These are phyloP conservation scores for Leccinum imitatum DNA, from an alignment of 768 basidiomycete species.

Conservation along the genomic window DNA sequence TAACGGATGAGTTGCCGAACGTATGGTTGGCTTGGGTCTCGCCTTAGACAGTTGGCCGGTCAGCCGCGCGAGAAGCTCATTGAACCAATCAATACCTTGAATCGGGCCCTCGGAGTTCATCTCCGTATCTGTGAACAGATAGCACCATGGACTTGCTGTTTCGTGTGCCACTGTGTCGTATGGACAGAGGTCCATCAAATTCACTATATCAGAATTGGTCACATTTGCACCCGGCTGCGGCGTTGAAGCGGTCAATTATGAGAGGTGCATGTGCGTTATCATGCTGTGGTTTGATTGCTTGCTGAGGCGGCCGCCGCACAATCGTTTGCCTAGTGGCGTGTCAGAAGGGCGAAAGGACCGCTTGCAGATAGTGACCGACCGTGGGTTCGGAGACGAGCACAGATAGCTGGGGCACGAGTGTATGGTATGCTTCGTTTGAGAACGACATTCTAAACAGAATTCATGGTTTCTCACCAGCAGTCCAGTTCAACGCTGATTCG, in stretches of 20 bases:
- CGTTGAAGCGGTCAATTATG: constrained; percentile 57
- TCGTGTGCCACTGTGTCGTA: constrained; percentile 63
- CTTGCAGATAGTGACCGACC: constrained; percentile 41
- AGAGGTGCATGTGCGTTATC: constrained; percentile 51
- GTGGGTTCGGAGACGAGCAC: constrained; percentile 53
- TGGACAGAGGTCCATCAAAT: constrained; percentile 68
- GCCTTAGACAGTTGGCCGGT: constrained; percentile 59
- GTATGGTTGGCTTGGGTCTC: constrained; percentile 76
- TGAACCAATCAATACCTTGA: constrained; percentile 82
- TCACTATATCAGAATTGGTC: constrained; percentile 49
- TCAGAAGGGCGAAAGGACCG: not conserved
- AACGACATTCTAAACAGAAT: not conserved
- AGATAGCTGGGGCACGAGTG: constrained; percentile 45
- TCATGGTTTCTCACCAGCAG: constrained; percentile 42
- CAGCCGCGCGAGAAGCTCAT: constrained; percentile 80
- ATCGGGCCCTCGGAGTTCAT: constrained; percentile 55
- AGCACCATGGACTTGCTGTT: constrained; percentile 61
- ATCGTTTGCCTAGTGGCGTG: constrained; percentile 43
- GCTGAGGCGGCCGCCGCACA: constrained; percentile 33
- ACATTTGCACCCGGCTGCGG: constrained; percentile 61
- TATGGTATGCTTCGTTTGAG: constrained; percentile 19
- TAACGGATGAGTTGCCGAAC: constrained; percentile 56
- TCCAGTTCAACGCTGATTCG: constrained; percentile 67
- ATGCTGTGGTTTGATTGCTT: constrained; percentile 40
- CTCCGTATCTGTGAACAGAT: constrained; percentile 70